Evolutionary conservation across 2,329 filamentous ascomycete genomes (phyloP).

Genomic region (Colletotrichum sidae): DNA sequence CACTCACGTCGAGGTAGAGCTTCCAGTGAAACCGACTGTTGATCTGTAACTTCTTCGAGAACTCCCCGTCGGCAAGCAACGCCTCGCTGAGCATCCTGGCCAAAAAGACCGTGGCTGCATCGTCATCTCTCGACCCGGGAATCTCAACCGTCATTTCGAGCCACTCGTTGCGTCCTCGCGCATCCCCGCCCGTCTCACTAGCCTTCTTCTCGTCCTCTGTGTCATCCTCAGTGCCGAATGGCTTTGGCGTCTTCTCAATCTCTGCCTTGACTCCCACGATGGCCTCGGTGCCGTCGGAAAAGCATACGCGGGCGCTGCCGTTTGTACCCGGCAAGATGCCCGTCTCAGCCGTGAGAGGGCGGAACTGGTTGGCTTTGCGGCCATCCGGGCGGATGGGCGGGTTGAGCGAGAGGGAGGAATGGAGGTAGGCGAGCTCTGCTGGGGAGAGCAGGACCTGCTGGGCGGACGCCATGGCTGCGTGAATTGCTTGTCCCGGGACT

Average conservation of each 20-base stretch:
- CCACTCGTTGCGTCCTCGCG: conserved; percentile 74
- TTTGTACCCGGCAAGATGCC: conserved; percentile 90
- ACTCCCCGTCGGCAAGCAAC: conserved; percentile 77
- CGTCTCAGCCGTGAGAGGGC: conserved; percentile 89
- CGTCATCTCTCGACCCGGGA: conserved; percentile 90
- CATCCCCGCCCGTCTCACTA: conserved; percentile 46
- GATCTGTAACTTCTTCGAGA: conserved; percentile 82
- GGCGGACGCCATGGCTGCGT: conserved; percentile 43
- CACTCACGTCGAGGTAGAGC: conserved; percentile 85
- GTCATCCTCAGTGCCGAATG: conserved; percentile 46
- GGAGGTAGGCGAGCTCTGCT: conserved; percentile 95
- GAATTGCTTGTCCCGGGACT: neutral
- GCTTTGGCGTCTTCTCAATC: conserved; percentile 76
- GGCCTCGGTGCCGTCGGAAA: conserved; percentile 94
- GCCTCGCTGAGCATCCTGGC: conserved; percentile 90
- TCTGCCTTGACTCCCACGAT: conserved; percentile 97
- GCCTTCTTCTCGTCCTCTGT: conserved; percentile 51
- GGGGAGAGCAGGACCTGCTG: conserved; percentile 86
- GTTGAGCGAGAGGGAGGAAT: conserved; percentile 82
- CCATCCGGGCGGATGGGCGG: conserved; percentile 93
- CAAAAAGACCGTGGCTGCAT: conserved; percentile 87
- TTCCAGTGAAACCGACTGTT: conserved; percentile 96
- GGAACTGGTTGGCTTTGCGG: conserved; percentile 85
- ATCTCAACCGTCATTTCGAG: conserved; percentile 93
- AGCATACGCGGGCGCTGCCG: conserved; percentile 92